Base-by-base conservation (phyloP, 2,329 filamentous ascomycete genomes). In the Whalleya microplaca region DNA sequence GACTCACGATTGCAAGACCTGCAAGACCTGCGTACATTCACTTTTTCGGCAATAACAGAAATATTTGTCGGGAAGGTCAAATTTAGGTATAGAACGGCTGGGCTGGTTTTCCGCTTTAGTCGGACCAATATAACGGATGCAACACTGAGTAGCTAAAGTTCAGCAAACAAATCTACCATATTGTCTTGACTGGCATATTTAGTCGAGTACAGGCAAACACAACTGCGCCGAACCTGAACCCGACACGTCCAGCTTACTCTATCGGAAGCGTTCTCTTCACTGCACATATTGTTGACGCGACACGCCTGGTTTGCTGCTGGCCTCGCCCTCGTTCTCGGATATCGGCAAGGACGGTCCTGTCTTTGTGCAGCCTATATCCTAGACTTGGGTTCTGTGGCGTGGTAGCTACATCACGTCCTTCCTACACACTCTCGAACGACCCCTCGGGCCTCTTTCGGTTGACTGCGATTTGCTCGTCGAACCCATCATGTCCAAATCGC, bases 401-500 rank as follows among this genome's bases (percentile, higher is more conserved):
- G 32, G 32, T 37, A 37, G 32, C 14, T 3, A 37, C 18, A 23
- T 48, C 58, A 42, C 42, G 43, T 40, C 27, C 45, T 44, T 53
- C 41, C 41, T 27, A 32, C 32, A 47, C 43, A 50, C 41, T 29
- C 55, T 56, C 45, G 45, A 64, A 45, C 32, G 49, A 27, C 47
- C 29, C 49, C 52, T 45, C 23, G 44, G 45, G 48, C 19, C 48
- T 49, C 43, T 32, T 49, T 43, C 51, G 47, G 37, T 46, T 45
- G 40, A 48, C 44, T 27, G 21, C 41, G 23, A 49, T 21, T 45
- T 48, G n/a, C 45, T 44, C 41, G 18, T 47, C 48, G 37, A 50
- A 57, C 41, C 27, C 69, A 60, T 43, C n/a, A 72, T 72, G 70
- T 71, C 69, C 20, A 69, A 64, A 46, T 67, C 69, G 52, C 71